Evolutionary conservation across 2,329 filamentous ascomycete genomes (phyloP).

Genomic region (Trichoderma cornu-damae): DNA sequence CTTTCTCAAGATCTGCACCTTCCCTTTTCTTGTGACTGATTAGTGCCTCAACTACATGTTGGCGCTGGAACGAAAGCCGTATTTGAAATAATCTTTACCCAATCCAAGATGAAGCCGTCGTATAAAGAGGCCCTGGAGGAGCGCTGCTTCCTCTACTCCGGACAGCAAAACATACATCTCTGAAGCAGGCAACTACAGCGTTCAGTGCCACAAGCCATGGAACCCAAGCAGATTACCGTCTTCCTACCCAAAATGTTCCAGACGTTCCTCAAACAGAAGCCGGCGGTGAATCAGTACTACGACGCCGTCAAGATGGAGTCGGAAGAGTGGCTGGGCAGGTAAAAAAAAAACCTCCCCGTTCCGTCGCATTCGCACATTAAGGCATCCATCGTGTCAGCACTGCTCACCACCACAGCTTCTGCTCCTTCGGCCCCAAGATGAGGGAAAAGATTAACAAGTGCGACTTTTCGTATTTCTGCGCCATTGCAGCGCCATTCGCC

Average conservation of each 20-base stretch:
- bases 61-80: too few relatives aligned
- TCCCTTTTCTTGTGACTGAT: too few relatives aligned
- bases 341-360: too few relatives aligned
- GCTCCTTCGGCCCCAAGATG: constrained; percentile 18
- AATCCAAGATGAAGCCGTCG: too few relatives aligned
- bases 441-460: constrained; percentile 20
- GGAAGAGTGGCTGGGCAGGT: constrained; percentile 22
- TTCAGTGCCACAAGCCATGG: neutral
- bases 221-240: constrained; percentile 2
- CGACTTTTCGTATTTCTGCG: constrained; percentile 25
- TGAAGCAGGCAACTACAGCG: neutral
- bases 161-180: too few relatives aligned
- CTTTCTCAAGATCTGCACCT: too few relatives aligned
- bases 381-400: neutral
- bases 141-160: too few relatives aligned
- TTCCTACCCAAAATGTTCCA: constrained; percentile 23
- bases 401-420: constrained; percentile 19
- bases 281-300: constrained; percentile 21
- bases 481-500: constrained; percentile 22
- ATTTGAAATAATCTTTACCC: too few relatives aligned
- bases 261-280: constrained; percentile 20
- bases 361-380: too few relatives aligned
- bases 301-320: constrained; percentile 19
- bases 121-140: too few relatives aligned
- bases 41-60: too few relatives aligned